A percentile compares a stretch with the other conserved stretches of the same genome.
Conservation (phyloP, 352 stramenopile genomes). For the Phytopythium helicoides region DNA sequence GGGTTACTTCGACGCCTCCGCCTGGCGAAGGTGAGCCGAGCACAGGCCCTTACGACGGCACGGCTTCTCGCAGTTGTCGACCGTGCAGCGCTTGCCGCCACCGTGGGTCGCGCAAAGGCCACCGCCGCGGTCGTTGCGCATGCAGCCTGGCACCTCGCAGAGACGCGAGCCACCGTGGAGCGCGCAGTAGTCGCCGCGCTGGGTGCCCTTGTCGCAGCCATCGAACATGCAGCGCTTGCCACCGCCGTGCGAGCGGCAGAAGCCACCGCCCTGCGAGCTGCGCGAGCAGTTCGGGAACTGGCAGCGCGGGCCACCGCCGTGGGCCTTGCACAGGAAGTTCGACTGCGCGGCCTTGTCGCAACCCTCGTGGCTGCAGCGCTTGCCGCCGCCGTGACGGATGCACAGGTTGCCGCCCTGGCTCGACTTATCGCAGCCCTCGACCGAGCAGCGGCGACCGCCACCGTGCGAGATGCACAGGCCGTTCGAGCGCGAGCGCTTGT, state of each 20-base stretch:
- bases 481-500: conserved; percentile 72
- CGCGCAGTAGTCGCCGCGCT: conserved; percentile 81
- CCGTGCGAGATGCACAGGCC: conserved; percentile 73
- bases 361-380: conserved; percentile 55
- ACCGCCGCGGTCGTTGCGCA: conserved; percentile 49
- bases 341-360: conserved; percentile 68
- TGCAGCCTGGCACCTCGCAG: conserved; percentile 63
- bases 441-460: conserved; percentile 52
- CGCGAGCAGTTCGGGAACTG: conserved; percentile 21
- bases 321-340: conserved; percentile 67
- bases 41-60: conserved; percentile 46
- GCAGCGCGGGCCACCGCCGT: conserved; percentile 67
- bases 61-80: conserved; percentile 47
- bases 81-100: conserved; percentile 77
- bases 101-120: conserved; percentile 64
- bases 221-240: conserved; percentile 79
- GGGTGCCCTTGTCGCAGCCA: conserved; percentile 84
- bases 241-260: conserved; percentile 80
- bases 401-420: conserved; percentile 65
- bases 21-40: conserved; percentile 39
- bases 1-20: conserved; percentile 25
- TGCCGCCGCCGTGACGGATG: conserved; percentile 69
- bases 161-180: conserved; percentile 68
- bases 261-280: conserved; percentile 71
- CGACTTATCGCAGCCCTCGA: conserved; percentile 63